These are phyloP conservation scores for Fusarium decemcellulare DNA, from an alignment of 2,329 filamentous ascomycete species.

Conservation along the genomic window DNA sequence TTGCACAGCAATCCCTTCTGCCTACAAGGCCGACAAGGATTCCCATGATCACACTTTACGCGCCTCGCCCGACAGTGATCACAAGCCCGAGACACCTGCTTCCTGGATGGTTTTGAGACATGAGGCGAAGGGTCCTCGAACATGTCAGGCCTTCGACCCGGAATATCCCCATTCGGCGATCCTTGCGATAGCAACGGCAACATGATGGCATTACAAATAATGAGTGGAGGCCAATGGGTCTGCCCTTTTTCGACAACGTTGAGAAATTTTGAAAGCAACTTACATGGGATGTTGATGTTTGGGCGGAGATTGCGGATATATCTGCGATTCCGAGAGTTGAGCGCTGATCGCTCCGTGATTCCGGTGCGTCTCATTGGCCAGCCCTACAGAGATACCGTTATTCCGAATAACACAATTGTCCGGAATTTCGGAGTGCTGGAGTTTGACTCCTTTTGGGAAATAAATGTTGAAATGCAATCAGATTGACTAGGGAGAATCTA, in stretches of 20 bases:
- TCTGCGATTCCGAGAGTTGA: slow-evolving; percentile 7
- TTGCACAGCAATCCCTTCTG: slow-evolving; percentile 27
- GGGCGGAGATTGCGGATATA: slow-evolving; percentile 31
- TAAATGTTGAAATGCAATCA: neutral
- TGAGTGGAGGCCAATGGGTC: neutral
- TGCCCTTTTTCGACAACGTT: neutral
- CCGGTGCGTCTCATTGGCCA: slow-evolving; percentile 11
- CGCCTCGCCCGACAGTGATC: slow-evolving; percentile 40
- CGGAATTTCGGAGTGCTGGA: slow-evolving; percentile 19
- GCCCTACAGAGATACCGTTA: neutral
- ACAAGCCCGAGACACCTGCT: slow-evolving; percentile 42
- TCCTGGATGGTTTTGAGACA: slow-evolving; percentile 22
- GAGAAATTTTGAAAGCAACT: slow-evolving; percentile 1
- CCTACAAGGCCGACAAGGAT: slow-evolving; percentile 33
- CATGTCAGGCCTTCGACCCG: neutral
- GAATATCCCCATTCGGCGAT: neutral
- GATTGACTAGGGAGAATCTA: neutral
- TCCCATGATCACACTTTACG: slow-evolving; percentile 42
- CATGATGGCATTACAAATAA: slow-evolving; percentile 3
- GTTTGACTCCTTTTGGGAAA: slow-evolving; percentile 20
- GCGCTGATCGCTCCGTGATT: slow-evolving; percentile 18
- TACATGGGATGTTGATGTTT: slow-evolving; percentile 7
- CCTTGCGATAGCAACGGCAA: neutral
- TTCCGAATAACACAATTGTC: neutral
- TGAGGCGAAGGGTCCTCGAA: neutral